Conservation (phyloP, 73 alveolate genomes). For the Stentor coeruleus region DNA sequence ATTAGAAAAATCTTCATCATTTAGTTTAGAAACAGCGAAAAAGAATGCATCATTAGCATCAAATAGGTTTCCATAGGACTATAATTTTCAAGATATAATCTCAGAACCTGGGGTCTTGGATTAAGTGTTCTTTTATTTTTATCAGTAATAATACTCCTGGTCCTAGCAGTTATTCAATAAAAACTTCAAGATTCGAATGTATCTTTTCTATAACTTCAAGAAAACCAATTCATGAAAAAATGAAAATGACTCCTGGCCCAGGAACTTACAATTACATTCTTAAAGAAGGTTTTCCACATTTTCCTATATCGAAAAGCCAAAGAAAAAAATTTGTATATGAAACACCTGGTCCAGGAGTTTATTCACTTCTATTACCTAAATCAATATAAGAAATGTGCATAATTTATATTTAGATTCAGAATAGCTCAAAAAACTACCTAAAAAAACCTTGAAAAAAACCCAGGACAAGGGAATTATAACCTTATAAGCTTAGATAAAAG, state of each 20-base stretch:
- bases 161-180: neutral
- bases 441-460: neutral
- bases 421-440: neutral
- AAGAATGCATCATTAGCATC: neutral
- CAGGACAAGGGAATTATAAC: slow-evolving; percentile 14
- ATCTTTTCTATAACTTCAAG: neutral
- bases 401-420: neutral
- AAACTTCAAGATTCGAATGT: neutral
- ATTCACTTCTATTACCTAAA: neutral
- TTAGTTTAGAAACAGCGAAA: neutral
- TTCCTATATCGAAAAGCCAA: neutral
- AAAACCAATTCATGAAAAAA: neutral
- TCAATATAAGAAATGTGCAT: neutral
- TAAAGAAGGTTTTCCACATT: neutral
- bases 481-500: neutral
- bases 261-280: neutral
- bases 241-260: neutral
- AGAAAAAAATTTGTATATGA: neutral
- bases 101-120: neutral
- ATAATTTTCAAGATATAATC: too few relatives aligned
- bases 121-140: neutral
- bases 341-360: slow-evolving; percentile 9
- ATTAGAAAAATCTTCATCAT: neutral
- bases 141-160: neutral
- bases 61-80: neutral